Base-by-base conservation (phyloP, 2,329 filamentous ascomycete species). In the Dactylonectria macrodidyma region DNA sequence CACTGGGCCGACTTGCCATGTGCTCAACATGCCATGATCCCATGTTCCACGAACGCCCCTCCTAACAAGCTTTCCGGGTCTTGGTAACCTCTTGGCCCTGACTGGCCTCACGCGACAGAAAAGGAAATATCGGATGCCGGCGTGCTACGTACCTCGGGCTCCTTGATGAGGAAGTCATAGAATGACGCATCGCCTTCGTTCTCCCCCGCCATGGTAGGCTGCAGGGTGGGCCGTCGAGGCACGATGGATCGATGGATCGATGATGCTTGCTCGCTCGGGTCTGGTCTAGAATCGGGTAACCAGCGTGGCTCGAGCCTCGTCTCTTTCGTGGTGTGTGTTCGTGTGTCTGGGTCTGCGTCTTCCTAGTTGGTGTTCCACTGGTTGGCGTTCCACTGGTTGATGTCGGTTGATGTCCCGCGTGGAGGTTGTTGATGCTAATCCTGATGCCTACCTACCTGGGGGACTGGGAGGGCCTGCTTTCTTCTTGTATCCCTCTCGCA, bases 91-190 rank as follows among this genome's bases (percentile, higher is more conserved):
- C 36, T 33, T 33, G 14, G 7, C 51, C 57, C 34, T 57, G 9
- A 33, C 55, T 24, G 44, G 54, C 54, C 51, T 66, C 33, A 61
- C 60, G 59, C 62, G 65, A 70, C 30, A 54, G 68, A 61, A 66
- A 57, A 65, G 44, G 41, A 51, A 61, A 58, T 48, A 57, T 14
- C 55, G 47, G 61, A 56, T 58, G 51, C 48, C 30, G 48, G 46
- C 41, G 22, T 33, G 44, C 50, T 58, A 75, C 74, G 61, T 75
- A 76, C 74, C 74, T 76, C 73, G 38, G 71, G 68, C 16, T 76
- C 74, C 51, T 76, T 74, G 65, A 76, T 75, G 73, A 76, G 67
- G 68, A 76, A 76, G 70, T 76, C 74, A 73, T 76, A 76, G 65
- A 76, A 75, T 67, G 75, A 74, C 72, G 72, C 70, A 52, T 76